Conservation (phyloP, 768 basidiomycete species). For the Aureoboletus auriporus region DNA sequence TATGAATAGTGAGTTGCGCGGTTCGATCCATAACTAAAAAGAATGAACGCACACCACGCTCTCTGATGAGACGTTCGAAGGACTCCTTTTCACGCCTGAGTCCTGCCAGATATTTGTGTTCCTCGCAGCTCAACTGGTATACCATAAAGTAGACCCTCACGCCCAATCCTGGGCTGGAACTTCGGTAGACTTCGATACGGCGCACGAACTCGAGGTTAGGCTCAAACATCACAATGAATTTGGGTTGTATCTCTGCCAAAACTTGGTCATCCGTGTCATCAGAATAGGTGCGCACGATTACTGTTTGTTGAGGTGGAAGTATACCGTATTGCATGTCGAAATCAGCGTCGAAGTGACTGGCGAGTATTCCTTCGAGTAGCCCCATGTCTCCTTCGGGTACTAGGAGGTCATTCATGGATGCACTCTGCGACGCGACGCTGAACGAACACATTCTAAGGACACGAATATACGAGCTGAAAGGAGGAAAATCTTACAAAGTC, state of each 20-base stretch:
- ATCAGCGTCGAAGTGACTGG: slow-evolving; percentile 42
- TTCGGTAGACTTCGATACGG: slow-evolving; percentile 89
- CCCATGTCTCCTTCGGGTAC: slow-evolving; percentile 19
- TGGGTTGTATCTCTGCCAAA: slow-evolving; percentile 81
- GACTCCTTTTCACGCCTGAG: slow-evolving; percentile 90
- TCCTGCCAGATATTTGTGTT: slow-evolving; percentile 90
- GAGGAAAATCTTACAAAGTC: slow-evolving; percentile 48
- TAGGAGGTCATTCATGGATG: slow-evolving; percentile 11
- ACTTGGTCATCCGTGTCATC: slow-evolving; percentile 92
- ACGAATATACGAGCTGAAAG: neutral
- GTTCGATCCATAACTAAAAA: neutral
- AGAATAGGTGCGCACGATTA: slow-evolving; percentile 83
- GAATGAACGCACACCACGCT: slow-evolving; percentile 70
- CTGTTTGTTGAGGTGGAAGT: slow-evolving; percentile 69
- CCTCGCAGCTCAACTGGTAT: slow-evolving; percentile 91
- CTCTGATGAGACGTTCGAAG: slow-evolving; percentile 89
- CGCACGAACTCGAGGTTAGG: slow-evolving; percentile 91
- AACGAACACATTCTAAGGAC: neutral
- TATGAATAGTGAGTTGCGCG: slow-evolving; percentile 25
- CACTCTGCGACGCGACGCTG: slow-evolving; percentile 20
- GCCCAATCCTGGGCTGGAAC: slow-evolving; percentile 73
- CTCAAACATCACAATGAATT: slow-evolving; percentile 94
- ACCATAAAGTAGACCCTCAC: slow-evolving; percentile 94
- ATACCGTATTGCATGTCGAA: slow-evolving; percentile 82
- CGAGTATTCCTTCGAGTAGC: slow-evolving; percentile 22